Evolutionary conservation across 306 rosid genomes (phyloP).

Genomic region (apple (Malus domestica)): DNA sequence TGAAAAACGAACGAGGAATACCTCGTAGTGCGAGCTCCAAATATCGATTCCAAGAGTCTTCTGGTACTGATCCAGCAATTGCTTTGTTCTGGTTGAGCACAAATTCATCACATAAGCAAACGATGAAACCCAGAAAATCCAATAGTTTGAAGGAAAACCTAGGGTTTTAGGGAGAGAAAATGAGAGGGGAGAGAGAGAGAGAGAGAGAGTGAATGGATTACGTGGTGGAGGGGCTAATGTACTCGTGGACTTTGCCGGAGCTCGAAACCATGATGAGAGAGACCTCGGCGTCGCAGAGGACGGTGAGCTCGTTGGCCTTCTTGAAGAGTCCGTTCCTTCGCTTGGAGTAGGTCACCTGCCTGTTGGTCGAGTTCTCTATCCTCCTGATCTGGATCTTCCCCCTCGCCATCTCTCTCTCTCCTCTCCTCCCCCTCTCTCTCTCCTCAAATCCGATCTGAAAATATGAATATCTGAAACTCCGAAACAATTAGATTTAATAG

Average conservation of each 20-base stretch:
- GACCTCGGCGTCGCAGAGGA: conserved; percentile 84
- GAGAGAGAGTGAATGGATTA: conserved; percentile 1
- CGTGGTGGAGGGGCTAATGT: conserved; percentile 60
- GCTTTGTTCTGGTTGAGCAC: conserved; percentile 44
- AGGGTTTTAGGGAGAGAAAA: background rate
- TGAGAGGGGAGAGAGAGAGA: background rate
- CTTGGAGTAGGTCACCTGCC: conserved; percentile 86
- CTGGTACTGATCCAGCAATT: conserved; percentile 67
- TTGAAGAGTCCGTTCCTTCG: conserved; percentile 79
- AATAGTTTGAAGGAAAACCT: background rate
- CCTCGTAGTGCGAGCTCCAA: conserved; percentile 82
- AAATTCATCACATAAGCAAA: background rate
- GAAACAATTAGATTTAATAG: background rate
- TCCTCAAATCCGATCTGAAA: background rate
- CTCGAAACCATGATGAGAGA: conserved; percentile 65
- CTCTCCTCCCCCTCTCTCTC: conserved; percentile 4
- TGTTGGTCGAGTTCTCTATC: conserved; percentile 68
- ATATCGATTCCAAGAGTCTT: conserved; percentile 46
- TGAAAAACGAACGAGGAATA: background rate
- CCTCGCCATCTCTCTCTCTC: conserved; percentile 46
- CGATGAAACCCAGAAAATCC: no score
- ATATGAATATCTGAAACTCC: background rate
- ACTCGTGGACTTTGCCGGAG: conserved; percentile 65
- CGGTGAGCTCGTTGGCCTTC: conserved; percentile 82
- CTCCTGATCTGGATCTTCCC: conserved; percentile 98